Percentiles rank a stretch among this genome's conserved stretches.
Conservation (phyloP, 257 asterid genomes). For the Mitragyna speciosa region DNA sequence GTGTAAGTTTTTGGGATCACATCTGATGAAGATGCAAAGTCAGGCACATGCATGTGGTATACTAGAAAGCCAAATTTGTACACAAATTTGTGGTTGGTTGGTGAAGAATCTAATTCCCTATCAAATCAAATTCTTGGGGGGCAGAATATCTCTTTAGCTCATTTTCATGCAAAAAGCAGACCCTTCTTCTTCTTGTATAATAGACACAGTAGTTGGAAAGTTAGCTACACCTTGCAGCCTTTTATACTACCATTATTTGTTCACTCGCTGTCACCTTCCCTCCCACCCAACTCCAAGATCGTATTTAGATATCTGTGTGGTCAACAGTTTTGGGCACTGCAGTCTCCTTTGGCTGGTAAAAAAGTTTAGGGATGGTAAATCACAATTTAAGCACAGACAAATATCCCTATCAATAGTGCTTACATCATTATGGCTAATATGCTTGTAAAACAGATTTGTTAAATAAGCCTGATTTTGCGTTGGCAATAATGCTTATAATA, state of each 20-base stretch:
- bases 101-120: slow-evolving; percentile 39
- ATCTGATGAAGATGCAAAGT: background rate
- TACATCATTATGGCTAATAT: slow-evolving; percentile 18
- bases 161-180: slow-evolving; percentile 32
- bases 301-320: background rate
- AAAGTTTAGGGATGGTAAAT: background rate
- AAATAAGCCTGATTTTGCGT: background rate
- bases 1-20: background rate
- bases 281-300: background rate
- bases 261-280: slow-evolving; percentile 21
- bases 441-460: slow-evolving; percentile 13
- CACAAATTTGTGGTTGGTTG: background rate
- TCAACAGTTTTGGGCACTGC: background rate
- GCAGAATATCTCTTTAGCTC: slow-evolving; percentile 27
- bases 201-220: slow-evolving; percentile 31
- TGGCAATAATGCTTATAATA: background rate
- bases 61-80: background rate
- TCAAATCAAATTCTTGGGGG: slow-evolving; percentile 15
- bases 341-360: background rate
- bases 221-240: slow-evolving; percentile 25
- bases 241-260: slow-evolving; percentile 18
- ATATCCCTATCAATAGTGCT: slow-evolving; percentile 4
- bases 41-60: background rate
- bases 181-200: slow-evolving; percentile 6
- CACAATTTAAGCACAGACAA: slow-evolving; percentile 7